Percentiles rank a stretch among this genome's conserved stretches.
Conservation (phyloP, 345 rosid genomes). For the Hibiscus tridactylites region DNA sequence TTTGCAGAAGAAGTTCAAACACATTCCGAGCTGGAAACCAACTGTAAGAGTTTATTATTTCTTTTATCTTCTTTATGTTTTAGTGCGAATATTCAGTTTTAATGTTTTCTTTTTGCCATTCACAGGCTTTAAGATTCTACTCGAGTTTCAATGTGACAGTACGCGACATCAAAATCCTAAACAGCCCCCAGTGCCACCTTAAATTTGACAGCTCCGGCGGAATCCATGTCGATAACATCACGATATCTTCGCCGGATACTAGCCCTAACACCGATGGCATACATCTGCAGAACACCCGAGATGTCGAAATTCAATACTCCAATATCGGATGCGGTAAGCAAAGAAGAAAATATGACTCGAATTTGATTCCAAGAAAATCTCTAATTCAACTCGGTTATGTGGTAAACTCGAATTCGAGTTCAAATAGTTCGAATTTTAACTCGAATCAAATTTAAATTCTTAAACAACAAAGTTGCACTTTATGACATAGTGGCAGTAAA, state of each 20-base stretch:
- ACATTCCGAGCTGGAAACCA: slow-evolving; percentile 61
- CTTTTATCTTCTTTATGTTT: neutral
- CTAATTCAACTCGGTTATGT: too few species aligned
- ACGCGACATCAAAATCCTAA: slow-evolving; percentile 55
- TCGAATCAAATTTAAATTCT: too few species aligned
- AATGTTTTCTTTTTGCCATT: neutral
- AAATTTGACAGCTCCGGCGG: slow-evolving; percentile 71
- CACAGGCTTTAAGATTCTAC: slow-evolving; percentile 72
- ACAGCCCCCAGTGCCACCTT: slow-evolving; percentile 80
- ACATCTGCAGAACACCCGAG: slow-evolving; percentile 72
- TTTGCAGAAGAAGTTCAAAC: slow-evolving; percentile 45
- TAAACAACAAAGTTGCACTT: too few species aligned
- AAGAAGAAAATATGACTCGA: neutral
- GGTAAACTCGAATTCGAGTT: too few species aligned
- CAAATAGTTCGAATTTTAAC: too few species aligned
- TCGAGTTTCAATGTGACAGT: slow-evolving; percentile 61
- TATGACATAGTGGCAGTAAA: too few species aligned
- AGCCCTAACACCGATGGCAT: slow-evolving; percentile 92
- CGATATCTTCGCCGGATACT: slow-evolving; percentile 57
- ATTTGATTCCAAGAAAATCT: too few species aligned
- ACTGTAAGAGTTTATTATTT: slow-evolving; percentile 37
- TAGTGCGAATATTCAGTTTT: neutral
- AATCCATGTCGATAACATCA: slow-evolving; percentile 47
- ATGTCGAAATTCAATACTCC: slow-evolving; percentile 70
- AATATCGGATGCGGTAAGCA: slow-evolving; percentile 61